These are phyloP conservation scores for Tarenaya hassleriana DNA, from an alignment of 345 rosid species.

Conservation along the genomic window DNA sequence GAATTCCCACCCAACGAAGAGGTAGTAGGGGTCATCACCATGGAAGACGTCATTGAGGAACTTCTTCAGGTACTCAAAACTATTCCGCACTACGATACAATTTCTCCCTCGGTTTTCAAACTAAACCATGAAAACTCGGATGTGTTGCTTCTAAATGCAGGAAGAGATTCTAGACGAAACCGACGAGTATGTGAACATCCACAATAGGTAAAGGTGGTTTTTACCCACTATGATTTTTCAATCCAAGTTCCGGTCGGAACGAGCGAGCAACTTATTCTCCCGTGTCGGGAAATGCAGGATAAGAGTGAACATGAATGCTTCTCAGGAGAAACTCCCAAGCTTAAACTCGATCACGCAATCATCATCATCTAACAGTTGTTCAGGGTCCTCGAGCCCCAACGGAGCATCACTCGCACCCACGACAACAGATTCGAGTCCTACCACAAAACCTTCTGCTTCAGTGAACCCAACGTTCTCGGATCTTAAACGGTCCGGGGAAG, in stretches of 20 bases:
- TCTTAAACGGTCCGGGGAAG: no score
- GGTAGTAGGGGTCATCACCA: constrained; percentile 84
- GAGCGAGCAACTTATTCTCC: no score
- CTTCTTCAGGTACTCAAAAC: constrained; percentile 72
- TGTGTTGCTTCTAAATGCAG: constrained; percentile 36
- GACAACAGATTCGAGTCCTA: constrained; percentile 27
- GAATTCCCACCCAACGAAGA: constrained; percentile 60
- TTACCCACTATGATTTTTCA: no score
- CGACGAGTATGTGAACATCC: constrained; percentile 87
- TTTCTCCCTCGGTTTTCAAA: background rate
- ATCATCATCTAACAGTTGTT: constrained; percentile 14
- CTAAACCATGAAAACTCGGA: constrained; percentile 4
- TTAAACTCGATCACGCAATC: constrained; percentile 30
- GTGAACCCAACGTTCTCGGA: no score
- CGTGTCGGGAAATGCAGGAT: no score
- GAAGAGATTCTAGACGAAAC: constrained; percentile 98
- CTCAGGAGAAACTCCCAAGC: constrained; percentile 42
- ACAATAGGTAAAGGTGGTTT: no score
- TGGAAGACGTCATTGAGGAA: constrained; percentile 98
- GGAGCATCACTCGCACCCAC: constrained; percentile 19
- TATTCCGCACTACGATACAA: background rate
- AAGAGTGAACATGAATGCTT: constrained; percentile 70
- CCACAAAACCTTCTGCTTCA: constrained; percentile 12
- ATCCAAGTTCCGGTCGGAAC: no score
- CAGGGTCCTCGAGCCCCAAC: constrained; percentile 28